phyloP scores from a whole-genome alignment of 179 eudicot species.

The Carnegiea gigantea region DNA sequence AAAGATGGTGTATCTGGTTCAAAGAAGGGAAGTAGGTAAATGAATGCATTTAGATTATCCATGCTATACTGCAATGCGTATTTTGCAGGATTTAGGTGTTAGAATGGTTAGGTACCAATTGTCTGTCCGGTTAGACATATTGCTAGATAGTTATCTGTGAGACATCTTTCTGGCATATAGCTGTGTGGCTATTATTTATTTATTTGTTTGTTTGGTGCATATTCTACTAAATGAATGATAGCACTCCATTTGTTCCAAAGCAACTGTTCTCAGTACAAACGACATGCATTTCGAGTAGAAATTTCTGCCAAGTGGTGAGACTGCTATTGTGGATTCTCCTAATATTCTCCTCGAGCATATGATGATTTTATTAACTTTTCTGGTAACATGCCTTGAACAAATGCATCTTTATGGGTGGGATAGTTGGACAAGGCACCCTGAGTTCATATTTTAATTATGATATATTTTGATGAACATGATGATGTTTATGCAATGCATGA shows the following conservation, averaged over 20 bases:
- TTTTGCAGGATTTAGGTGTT: constrained; percentile 18
- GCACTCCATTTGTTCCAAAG: neutral
- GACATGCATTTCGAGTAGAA: neutral
- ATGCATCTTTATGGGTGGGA: neutral
- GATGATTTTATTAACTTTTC: neutral
- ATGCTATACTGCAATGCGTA: constrained; percentile 36
- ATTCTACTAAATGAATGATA: neutral
- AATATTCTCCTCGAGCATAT: neutral
- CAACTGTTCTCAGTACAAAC: neutral
- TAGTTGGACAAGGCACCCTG: neutral
- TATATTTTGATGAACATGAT: too few relatives aligned
- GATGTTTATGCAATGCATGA: neutral
- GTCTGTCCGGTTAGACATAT: neutral
- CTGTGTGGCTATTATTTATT: neutral
- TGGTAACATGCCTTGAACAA: neutral
- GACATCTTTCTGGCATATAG: neutral
- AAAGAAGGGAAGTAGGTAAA: constrained; percentile 99
- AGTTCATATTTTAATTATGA: neutral
- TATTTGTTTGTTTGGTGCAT: neutral
- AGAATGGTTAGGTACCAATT: neutral
- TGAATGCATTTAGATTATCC: constrained; percentile 70
- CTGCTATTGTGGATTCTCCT: neutral
- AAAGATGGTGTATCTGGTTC: constrained; percentile 99
- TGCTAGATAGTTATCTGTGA: neutral
- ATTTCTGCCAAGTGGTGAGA: neutral